These are phyloP conservation scores for Annulohypoxylon moriforme DNA, from an alignment of 495 filamentous ascomycete genomes.

Conservation along the genomic window DNA sequence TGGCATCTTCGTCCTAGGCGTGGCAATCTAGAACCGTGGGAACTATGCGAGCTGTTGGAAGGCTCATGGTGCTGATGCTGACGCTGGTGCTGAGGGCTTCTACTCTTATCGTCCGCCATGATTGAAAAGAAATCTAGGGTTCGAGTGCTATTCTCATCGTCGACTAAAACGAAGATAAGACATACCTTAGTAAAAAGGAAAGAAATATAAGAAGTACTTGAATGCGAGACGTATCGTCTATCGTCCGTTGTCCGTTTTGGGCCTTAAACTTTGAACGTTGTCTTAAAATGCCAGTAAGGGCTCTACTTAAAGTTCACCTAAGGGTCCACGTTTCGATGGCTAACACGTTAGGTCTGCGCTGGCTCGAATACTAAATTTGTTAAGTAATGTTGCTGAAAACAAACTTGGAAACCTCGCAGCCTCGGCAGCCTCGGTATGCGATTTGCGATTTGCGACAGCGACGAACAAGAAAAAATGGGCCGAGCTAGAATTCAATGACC, in stretches of 20 bases:
- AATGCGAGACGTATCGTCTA: background rate
- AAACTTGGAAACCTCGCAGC: slow-evolving; percentile 4
- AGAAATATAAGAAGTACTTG: slow-evolving; percentile 7
- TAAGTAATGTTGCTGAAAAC: slow-evolving; percentile 4
- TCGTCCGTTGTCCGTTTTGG: slow-evolving; percentile 6
- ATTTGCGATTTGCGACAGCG: slow-evolving; percentile 10
- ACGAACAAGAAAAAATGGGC: slow-evolving; percentile 19
- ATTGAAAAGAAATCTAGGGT: background rate
- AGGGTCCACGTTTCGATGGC: slow-evolving; percentile 9
- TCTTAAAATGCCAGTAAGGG: background rate
- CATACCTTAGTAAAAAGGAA: slow-evolving; percentile 37
- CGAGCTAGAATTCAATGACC: slow-evolving; percentile 6
- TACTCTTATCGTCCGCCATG: slow-evolving; percentile 31
- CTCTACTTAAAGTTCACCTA: slow-evolving; percentile 25
- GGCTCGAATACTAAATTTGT: slow-evolving; percentile 26
- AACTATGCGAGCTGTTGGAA: slow-evolving; percentile 13
- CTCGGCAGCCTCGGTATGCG: slow-evolving; percentile 40
- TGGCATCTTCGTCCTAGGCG: slow-evolving; percentile 22
- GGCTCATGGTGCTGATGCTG: slow-evolving; percentile 20
- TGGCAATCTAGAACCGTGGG: slow-evolving; percentile 32
- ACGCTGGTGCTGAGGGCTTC: slow-evolving; percentile 1
- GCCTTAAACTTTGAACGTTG: slow-evolving; percentile 1
- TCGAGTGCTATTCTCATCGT: slow-evolving; percentile 1
- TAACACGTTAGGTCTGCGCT: slow-evolving; percentile 11
- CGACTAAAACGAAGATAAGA: slow-evolving; percentile 24